Percentiles rank a stretch among this genome's conserved stretches.
phyloP scores from a whole-genome alignment of 768 basidiomycete species.

The Kwoniella heveanensis region DNA sequence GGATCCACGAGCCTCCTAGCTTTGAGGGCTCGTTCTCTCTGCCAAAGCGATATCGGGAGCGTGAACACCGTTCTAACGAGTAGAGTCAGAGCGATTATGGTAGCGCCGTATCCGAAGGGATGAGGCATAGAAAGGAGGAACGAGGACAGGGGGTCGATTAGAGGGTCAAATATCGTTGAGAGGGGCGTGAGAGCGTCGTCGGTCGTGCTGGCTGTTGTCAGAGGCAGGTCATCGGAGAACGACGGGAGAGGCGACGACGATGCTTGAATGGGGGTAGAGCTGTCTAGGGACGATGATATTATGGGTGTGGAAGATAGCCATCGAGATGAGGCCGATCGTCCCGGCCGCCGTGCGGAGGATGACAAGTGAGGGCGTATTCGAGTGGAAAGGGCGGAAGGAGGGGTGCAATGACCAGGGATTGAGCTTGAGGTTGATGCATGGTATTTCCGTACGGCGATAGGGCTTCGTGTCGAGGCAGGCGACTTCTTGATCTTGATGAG shows the following conservation, averaged over 20 bases:
- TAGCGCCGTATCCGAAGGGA: slow-evolving; percentile 41
- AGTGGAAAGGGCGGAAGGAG: not conserved
- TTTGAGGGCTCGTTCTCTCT: slow-evolving; percentile 39
- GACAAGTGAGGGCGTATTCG: not conserved
- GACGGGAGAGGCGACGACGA: not conserved
- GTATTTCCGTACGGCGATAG: not conserved
- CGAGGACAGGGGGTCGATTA: slow-evolving; percentile 32
- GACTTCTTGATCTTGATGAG: too few species aligned
- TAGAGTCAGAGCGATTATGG: slow-evolving; percentile 55
- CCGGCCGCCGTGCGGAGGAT: not conserved
- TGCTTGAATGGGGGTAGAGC: too few species aligned
- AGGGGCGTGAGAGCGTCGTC: slow-evolving; percentile 11
- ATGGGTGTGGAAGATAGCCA: not conserved
- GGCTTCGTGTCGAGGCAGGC: too few species aligned
- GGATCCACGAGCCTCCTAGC: slow-evolving; percentile 52
- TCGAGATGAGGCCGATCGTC: not conserved
- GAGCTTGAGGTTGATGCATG: not conserved
- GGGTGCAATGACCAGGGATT: not conserved
- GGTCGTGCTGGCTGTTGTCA: not conserved
- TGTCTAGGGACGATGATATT: not conserved
- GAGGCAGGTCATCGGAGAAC: not conserved
- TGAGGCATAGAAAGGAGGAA: slow-evolving; percentile 41
- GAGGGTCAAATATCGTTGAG: slow-evolving; percentile 15
- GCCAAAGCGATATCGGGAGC: slow-evolving; percentile 56
- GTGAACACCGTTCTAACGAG: slow-evolving; percentile 50